Evolutionary conservation across 2,329 filamentous ascomycete genomes (phyloP).

Genomic region (Fusarium setosum): DNA sequence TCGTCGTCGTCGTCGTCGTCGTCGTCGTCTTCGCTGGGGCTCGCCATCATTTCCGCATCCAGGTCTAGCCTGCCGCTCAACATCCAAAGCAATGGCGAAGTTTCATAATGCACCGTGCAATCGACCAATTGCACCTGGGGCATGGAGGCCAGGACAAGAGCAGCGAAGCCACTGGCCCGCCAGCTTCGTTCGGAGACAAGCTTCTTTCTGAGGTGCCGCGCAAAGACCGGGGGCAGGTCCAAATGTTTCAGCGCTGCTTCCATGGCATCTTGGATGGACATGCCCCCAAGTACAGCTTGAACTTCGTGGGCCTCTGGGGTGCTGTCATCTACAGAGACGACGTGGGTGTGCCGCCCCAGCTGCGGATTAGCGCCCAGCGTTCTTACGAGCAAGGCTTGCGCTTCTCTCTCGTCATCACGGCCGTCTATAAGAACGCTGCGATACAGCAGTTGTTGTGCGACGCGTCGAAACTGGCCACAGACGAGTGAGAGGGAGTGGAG

Average conservation of each 20-base stretch:
- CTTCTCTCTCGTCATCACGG: neutral
- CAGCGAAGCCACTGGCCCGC: neutral
- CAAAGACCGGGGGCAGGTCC: neutral
- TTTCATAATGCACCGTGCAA: rapidly evolving
- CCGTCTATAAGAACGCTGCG: neutral
- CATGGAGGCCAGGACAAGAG: constrained; percentile 1
- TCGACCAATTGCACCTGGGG: constrained; percentile 1
- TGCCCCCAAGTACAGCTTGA: neutral
- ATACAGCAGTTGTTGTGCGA: constrained; percentile 7
- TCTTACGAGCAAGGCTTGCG: neutral
- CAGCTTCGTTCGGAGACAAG: neutral
- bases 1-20: neutral
- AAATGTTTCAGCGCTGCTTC: neutral
- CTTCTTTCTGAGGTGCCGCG: rapidly evolving
- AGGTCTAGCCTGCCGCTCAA: neutral
- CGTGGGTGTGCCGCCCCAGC: neutral
- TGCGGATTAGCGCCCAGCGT: neutral
- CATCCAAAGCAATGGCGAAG: neutral
- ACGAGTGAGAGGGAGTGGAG: constrained; percentile 13
- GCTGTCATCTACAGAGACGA: neutral
- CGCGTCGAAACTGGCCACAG: constrained; percentile 4
- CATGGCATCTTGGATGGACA: rapidly evolving
- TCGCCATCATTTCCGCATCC: neutral
- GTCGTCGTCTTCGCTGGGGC: neutral
- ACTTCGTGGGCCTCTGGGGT: neutral